Conservation (phyloP, 768 basidiomycete species). For the Lactarius indigo region DNA sequence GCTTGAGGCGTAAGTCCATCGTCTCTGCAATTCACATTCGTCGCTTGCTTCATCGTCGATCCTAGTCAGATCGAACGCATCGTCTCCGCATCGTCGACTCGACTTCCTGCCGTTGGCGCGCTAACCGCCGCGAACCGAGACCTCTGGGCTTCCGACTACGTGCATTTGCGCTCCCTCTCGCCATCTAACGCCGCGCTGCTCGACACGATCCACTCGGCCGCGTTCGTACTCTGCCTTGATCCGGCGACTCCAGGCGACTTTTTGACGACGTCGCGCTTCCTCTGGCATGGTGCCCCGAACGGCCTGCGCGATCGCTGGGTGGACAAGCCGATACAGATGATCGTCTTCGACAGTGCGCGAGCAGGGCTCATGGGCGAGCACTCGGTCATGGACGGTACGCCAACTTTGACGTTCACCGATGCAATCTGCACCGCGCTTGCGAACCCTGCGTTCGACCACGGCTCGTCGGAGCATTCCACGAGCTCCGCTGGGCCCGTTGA, state of each 20-base stretch:
- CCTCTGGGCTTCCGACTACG: slow-evolving; percentile 62
- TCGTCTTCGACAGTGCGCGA: slow-evolving; percentile 77
- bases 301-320: slow-evolving; percentile 80
- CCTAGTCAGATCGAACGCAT: slow-evolving; percentile 69
- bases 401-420: slow-evolving; percentile 69
- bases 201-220: slow-evolving; percentile 75
- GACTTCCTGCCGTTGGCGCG: slow-evolving; percentile 69
- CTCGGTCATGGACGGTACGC: slow-evolving; percentile 88
- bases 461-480: slow-evolving; percentile 32
- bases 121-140: slow-evolving; percentile 80
- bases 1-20: slow-evolving; percentile 50
- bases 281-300: slow-evolving; percentile 72
- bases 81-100: slow-evolving; percentile 52
- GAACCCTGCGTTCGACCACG: slow-evolving; percentile 61
- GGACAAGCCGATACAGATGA: slow-evolving; percentile 86
- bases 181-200: slow-evolving; percentile 62
- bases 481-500: slow-evolving; percentile 41
- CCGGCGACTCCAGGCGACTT: slow-evolving; percentile 48
- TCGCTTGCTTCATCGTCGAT: background rate
- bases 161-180: slow-evolving; percentile 44
- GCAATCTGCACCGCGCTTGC: slow-evolving; percentile 60
- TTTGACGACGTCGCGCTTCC: slow-evolving; percentile 58
- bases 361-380: slow-evolving; percentile 94
- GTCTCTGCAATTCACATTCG: background rate
- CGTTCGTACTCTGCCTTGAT: slow-evolving; percentile 83